phyloP scores from a whole-genome alignment of 2,329 filamentous ascomycete species.

The Emericellopsis cladophorae region DNA sequence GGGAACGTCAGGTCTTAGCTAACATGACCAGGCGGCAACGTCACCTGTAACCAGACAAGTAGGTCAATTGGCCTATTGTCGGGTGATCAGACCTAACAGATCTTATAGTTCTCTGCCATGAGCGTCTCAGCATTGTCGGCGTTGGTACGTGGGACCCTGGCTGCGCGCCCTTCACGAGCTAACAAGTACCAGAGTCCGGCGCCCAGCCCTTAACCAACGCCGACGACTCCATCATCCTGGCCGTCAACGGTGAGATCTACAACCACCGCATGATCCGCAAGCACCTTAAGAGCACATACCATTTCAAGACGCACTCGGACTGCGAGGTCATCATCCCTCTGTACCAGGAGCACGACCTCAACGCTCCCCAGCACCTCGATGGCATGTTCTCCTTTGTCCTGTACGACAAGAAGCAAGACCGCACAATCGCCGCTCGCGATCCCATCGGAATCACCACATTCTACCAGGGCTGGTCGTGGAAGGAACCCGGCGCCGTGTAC shows the following conservation, averaged over 20 bases:
- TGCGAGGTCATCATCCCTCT: slow-evolving; percentile 98
- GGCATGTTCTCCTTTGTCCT: slow-evolving; percentile 99
- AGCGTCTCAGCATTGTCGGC: slow-evolving; percentile 94
- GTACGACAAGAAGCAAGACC: slow-evolving; percentile 89
- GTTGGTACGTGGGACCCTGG: slow-evolving; percentile 52
- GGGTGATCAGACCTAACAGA: slow-evolving; percentile 11
- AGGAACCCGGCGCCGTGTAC: slow-evolving; percentile 74
- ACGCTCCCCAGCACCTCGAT: slow-evolving; percentile 86
- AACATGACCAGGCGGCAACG: slow-evolving; percentile 59
- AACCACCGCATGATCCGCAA: slow-evolving; percentile 96
- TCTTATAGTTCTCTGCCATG: slow-evolving; percentile 76
- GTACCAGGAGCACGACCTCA: slow-evolving; percentile 84
- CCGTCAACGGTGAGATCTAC: slow-evolving; percentile 99
- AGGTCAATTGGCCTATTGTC: slow-evolving; percentile 21
- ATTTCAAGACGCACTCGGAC: slow-evolving; percentile 98
- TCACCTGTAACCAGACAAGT: slow-evolving; percentile 87
- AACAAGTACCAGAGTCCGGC: slow-evolving; percentile 57
- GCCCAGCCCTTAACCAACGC: slow-evolving; percentile 91
- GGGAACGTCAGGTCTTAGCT: slow-evolving; percentile 9
- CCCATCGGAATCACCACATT: slow-evolving; percentile 96
- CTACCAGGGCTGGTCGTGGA: slow-evolving; percentile 85
- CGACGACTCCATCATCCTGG: slow-evolving; percentile 76
- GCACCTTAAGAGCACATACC: slow-evolving; percentile 67
- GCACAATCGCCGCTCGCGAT: slow-evolving; percentile 86
- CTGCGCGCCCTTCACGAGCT: slow-evolving; percentile 1